Conservation (phyloP, 768 basidiomycete species). For the Lactarius hatsudake region DNA sequence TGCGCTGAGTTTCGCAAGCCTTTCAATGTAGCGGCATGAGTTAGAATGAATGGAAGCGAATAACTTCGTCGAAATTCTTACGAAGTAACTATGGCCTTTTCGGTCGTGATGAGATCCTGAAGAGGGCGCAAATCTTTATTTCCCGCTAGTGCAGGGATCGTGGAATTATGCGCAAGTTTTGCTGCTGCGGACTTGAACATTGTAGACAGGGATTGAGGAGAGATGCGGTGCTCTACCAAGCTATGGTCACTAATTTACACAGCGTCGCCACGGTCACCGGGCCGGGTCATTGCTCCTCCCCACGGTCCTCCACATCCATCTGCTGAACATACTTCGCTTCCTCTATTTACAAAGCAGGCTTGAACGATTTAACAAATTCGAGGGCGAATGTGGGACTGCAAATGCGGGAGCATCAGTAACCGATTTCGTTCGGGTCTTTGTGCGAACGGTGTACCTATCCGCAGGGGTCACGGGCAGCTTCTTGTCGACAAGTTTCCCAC, state of each 20-base stretch:
- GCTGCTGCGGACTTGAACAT: slow-evolving; percentile 82
- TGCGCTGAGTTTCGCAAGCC: slow-evolving; percentile 60
- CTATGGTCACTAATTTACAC: not conserved
- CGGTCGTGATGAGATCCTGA: slow-evolving; percentile 86
- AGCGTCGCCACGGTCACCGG: not conserved
- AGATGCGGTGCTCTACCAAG: not conserved
- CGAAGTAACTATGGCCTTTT: slow-evolving; percentile 79
- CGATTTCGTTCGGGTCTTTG: not conserved
- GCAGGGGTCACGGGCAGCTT: slow-evolving; percentile 82
- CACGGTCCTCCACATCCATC: no score
- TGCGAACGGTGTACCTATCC: slow-evolving; percentile 57
- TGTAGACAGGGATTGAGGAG: not conserved
- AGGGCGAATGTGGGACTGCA: slow-evolving; percentile 60
- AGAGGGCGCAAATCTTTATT: slow-evolving; percentile 79
- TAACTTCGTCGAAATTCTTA: slow-evolving; percentile 37
- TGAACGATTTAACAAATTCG: slow-evolving; percentile 57
- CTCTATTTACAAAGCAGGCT: slow-evolving; percentile 8
- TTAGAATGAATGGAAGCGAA: not conserved
- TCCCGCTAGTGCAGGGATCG: slow-evolving; percentile 63
- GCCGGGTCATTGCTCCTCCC: not conserved
- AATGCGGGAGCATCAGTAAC: slow-evolving; percentile 3
- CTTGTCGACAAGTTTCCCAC: slow-evolving; percentile 84
- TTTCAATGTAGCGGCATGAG: slow-evolving; percentile 29
- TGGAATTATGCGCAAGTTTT: slow-evolving; percentile 87
- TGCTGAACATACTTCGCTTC: not conserved